Evolutionary conservation across 1,139 yeast species (phyloP).

Genomic region (Magnusiomyces suaveolens): DNA sequence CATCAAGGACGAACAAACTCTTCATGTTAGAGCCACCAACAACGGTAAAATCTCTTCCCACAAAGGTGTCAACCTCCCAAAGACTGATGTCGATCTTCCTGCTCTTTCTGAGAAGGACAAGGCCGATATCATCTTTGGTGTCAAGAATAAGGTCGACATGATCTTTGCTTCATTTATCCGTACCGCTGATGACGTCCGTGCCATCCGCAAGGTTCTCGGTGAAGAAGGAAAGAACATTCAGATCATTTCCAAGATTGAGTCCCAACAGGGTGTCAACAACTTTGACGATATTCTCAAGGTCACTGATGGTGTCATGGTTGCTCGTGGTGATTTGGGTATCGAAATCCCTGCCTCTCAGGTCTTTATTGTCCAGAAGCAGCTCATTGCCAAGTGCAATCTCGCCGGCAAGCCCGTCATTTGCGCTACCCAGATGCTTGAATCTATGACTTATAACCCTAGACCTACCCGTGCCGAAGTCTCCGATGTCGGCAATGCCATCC

Average conservation of each 20-base stretch:
- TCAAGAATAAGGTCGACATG: constrained; percentile 95
- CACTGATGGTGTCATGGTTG: constrained; percentile 99
- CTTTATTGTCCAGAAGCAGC: constrained; percentile 95
- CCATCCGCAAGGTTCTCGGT: constrained; percentile 89
- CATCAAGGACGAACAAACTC: constrained; percentile 64
- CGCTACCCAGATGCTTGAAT: constrained; percentile 99
- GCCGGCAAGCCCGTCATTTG: constrained; percentile 99
- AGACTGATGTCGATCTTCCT: constrained; percentile 97
- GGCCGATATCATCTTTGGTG: constrained; percentile 86
- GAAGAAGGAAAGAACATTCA: constrained; percentile 94
- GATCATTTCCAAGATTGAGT: constrained; percentile 94
- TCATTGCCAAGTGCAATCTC: constrained; percentile 96
- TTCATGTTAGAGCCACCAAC: constrained; percentile 81
- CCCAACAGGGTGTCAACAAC: constrained; percentile 99
- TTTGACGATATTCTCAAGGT: constrained; percentile 88
- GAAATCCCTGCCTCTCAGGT: constrained; percentile 99
- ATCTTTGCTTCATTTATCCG: constrained; percentile 97
- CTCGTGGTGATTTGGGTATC: constrained; percentile 99
- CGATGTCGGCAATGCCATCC: constrained; percentile 97
- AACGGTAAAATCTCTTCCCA: constrained; percentile 93
- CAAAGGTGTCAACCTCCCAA: constrained; percentile 98
- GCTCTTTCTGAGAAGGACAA: constrained; percentile 95
- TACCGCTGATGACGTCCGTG: constrained; percentile 78
- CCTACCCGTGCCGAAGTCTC: constrained; percentile 99
- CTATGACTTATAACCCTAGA: constrained; percentile 99